Evolutionary conservation across 1,284 basidiomycete genomes (phyloP).

Genomic region (Pseudozyma flocculosa): DNA sequence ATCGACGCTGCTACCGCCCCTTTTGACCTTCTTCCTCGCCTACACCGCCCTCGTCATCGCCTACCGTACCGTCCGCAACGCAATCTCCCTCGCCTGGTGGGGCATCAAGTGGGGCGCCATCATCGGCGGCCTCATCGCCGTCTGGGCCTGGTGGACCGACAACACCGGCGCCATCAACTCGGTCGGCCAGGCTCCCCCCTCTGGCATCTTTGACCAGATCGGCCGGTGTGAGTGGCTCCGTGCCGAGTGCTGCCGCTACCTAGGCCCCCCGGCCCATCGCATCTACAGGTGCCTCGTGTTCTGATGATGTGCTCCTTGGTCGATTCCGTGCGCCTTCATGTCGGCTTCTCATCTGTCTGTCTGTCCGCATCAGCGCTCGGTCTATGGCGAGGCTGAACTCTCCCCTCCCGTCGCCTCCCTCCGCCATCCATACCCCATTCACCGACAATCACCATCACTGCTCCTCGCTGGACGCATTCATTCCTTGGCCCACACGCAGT

Average conservation of each 20-base stretch:
- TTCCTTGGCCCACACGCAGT: too few species aligned
- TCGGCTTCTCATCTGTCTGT: too few species aligned
- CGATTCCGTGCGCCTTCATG: too few species aligned
- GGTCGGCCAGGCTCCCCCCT: conserved; percentile 18
- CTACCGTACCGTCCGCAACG: conserved; percentile 34
- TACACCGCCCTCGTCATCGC: conserved; percentile 42
- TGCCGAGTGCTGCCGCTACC: too few species aligned
- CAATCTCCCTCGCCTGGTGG: conserved; percentile 34
- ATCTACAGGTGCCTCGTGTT: too few species aligned
- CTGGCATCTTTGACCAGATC: conserved; percentile 24
- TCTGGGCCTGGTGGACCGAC: conserved; percentile 46
- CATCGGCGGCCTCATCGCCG: conserved; percentile 32
- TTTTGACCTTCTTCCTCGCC: conserved; percentile 40
- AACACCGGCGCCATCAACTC: conserved; percentile 27
- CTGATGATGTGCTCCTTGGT: too few species aligned
- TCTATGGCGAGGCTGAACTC: neutral
- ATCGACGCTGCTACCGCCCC: conserved; percentile 37
- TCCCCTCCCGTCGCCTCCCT: too few species aligned
- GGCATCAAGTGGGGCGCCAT: conserved; percentile 48
- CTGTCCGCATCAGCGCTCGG: neutral
- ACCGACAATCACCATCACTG: too few species aligned
- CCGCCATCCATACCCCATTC: too few species aligned
- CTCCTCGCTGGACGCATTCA: too few species aligned
- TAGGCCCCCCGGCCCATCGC: too few species aligned
- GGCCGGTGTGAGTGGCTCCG: conserved; percentile 5